Conservation (phyloP, 2,329 filamentous ascomycete genomes). For the Metarhizium guizhouense region DNA sequence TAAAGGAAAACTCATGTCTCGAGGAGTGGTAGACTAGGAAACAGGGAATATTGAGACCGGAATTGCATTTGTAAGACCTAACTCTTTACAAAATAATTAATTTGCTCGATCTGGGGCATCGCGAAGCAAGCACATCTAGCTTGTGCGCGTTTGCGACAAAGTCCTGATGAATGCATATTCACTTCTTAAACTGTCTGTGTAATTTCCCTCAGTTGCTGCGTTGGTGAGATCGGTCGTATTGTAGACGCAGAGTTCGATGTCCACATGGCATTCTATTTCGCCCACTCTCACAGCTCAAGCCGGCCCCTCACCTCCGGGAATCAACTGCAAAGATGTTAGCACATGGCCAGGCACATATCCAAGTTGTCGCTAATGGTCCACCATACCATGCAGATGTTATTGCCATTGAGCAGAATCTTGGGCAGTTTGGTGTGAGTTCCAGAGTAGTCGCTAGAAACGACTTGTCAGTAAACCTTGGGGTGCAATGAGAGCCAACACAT, state of each 20-base stretch:
- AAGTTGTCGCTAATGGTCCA: constrained; percentile 6
- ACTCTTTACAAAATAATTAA: background rate
- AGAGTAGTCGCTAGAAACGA: constrained; percentile 68
- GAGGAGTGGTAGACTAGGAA: background rate
- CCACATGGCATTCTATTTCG: background rate
- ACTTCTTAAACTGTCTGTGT: background rate
- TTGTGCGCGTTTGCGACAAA: background rate
- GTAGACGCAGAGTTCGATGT: background rate
- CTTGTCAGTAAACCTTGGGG: background rate
- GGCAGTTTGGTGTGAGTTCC: constrained; percentile 81
- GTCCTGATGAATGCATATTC: background rate
- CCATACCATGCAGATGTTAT: constrained; percentile 97
- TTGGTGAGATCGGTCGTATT: background rate
- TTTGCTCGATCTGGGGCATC: background rate
- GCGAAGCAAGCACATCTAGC: background rate
- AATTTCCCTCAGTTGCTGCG: background rate
- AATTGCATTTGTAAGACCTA: background rate
- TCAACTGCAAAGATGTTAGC: constrained; percentile 44
- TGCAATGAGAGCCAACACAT: background rate
- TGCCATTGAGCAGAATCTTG: constrained; percentile 94
- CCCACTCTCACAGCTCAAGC: background rate
- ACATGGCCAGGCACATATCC: background rate
- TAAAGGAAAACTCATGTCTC: background rate
- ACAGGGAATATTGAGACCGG: background rate
- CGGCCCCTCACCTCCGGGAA: constrained; percentile 69